These are phyloP conservation scores for Effrenium voratum DNA, from an alignment of 73 alveolate species.

Conservation along the genomic window DNA sequence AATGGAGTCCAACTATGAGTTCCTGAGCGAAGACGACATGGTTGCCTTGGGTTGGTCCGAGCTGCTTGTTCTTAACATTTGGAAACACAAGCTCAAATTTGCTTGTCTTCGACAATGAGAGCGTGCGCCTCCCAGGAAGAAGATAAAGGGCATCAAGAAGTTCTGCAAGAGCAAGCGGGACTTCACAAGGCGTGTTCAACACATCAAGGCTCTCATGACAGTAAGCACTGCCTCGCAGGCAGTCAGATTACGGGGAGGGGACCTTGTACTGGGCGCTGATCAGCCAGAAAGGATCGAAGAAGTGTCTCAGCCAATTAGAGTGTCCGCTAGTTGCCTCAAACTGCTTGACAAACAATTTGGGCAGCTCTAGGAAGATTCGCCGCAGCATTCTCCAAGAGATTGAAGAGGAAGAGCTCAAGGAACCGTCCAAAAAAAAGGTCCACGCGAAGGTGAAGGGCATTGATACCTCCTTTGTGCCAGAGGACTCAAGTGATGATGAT, in stretches of 20 bases:
- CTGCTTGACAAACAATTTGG: not conserved
- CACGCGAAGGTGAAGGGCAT: not conserved
- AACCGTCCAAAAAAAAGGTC: not conserved
- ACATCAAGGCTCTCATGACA: not conserved
- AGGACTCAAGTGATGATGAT: not conserved
- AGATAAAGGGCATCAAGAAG: not conserved
- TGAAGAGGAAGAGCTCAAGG: not conserved
- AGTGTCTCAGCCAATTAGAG: not conserved
- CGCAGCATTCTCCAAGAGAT: not conserved
- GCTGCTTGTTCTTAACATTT: not conserved
- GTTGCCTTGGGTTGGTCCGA: not conserved
- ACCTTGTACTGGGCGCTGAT: constrained; percentile 25
- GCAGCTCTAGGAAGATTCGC: not conserved
- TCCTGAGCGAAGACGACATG: constrained; percentile 37
- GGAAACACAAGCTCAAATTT: not conserved
- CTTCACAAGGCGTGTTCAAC: not conserved
- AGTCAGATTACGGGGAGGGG: constrained; percentile 47
- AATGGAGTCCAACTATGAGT: not conserved
- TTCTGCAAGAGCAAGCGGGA: not conserved
- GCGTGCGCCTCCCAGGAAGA: not conserved
- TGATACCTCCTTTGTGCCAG: not conserved
- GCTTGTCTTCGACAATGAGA: not conserved
- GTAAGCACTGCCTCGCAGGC: not conserved
- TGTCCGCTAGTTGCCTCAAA: not conserved
- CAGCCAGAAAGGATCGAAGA: constrained; percentile 48